Percentiles rank a stretch among this genome's conserved stretches.
These are phyloP conservation scores for Fagus crenata DNA, from an alignment of 306 rosid genomes.

Conservation along the genomic window DNA sequence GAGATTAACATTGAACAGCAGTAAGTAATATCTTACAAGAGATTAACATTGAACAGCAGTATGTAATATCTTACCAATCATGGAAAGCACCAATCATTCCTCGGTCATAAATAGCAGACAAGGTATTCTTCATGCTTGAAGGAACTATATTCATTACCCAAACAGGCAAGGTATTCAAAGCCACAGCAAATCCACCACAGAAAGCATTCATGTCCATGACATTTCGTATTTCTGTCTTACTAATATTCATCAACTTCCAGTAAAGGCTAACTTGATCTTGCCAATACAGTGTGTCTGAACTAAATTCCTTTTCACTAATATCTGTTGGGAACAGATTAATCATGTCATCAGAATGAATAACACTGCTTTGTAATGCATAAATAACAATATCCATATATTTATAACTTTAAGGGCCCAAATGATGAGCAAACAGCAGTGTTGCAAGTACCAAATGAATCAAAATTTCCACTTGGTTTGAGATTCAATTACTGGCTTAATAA, in stretches of 20 bases:
- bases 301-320: too few species aligned
- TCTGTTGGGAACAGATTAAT: constrained; percentile 44
- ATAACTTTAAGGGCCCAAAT: background rate
- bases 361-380: constrained; percentile 7
- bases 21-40: too few species aligned
- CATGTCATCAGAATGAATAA: constrained; percentile 27
- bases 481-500: too few species aligned
- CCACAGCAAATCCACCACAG: constrained; percentile 79
- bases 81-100: constrained; percentile 89
- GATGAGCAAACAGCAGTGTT: too few species aligned
- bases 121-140: constrained; percentile 63
- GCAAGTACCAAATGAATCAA: too few species aligned
- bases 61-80: constrained; percentile 61
- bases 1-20: too few species aligned
- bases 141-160: constrained; percentile 96
- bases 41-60: too few species aligned
- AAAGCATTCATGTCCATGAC: constrained; percentile 93
- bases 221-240: constrained; percentile 65
- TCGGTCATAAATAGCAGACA: constrained; percentile 79
- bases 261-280: constrained; percentile 64
- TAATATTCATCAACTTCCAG: constrained; percentile 71
- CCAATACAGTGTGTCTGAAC: constrained; percentile 66
- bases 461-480: too few species aligned
- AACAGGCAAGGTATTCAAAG: constrained; percentile 55
- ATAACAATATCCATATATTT: constrained; percentile 12